A percentile compares a stretch with the other conserved stretches of the same genome.
These are phyloP conservation scores for Lactarius tabidus DNA, from an alignment of 768 basidiomycete genomes.

Conservation along the genomic window DNA sequence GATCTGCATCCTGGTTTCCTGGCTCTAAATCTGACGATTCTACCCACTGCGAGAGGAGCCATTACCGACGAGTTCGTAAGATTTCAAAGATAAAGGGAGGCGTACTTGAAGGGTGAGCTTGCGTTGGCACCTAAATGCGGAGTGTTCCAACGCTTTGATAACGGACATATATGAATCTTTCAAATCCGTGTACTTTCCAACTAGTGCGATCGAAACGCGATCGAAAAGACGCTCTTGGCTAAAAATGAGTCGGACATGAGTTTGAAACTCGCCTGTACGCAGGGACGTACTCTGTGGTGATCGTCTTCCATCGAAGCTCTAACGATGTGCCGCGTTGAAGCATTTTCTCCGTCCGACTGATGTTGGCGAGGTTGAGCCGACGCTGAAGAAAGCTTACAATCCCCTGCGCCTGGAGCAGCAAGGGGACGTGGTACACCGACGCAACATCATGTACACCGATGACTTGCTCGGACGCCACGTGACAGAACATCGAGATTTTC, in stretches of 20 bases:
- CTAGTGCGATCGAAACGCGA: conserved; percentile 81
- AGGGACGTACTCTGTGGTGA: conserved; percentile 67
- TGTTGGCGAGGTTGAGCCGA: conserved; percentile 65
- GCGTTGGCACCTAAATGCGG: conserved; percentile 85
- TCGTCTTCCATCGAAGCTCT: conserved; percentile 71
- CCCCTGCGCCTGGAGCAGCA: conserved; percentile 90
- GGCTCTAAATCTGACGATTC: conserved; percentile 90
- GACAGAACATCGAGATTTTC: conserved; percentile 99
- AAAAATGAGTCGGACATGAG: conserved; percentile 1
- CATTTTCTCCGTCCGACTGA: conserved; percentile 55
- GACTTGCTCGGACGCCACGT: conserved; percentile 85
- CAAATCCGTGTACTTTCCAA: conserved; percentile 96
- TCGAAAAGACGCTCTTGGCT: conserved; percentile 96
- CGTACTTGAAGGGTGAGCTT: conserved; percentile 77
- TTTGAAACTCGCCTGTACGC: background rate
- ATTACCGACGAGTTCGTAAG: background rate
- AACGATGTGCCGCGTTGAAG: conserved; percentile 58
- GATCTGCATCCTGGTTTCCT: conserved; percentile 69
- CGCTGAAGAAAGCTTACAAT: conserved; percentile 79
- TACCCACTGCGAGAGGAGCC: conserved; percentile 66
- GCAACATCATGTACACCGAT: conserved; percentile 95
- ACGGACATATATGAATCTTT: conserved; percentile 99
- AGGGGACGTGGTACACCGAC: conserved; percentile 95
- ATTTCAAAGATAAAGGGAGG: conserved; percentile 12
- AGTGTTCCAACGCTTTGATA: conserved; percentile 93